Evolutionary conservation across 2,329 filamentous ascomycete genomes (phyloP).

Genomic region (Phyllosticta ampelicida): DNA sequence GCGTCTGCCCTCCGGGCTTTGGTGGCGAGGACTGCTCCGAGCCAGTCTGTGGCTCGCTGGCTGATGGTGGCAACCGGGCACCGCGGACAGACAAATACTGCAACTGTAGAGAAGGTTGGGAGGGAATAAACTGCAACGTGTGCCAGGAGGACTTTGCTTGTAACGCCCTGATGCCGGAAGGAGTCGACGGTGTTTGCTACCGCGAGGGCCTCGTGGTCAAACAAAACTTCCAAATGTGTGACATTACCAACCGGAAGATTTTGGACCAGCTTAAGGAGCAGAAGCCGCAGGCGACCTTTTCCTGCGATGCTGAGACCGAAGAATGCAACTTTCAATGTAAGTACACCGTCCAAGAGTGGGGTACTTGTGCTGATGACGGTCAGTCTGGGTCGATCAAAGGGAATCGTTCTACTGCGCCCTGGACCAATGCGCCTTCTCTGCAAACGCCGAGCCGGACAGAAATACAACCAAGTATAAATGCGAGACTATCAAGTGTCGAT

Average conservation of each 20-base stretch:
- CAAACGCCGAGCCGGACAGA: constrained; percentile 54
- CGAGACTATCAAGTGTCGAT: constrained; percentile 73
- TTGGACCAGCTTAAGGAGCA: constrained; percentile 72
- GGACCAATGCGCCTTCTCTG: constrained; percentile 64
- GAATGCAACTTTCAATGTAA: constrained; percentile 92
- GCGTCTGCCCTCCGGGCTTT: constrained; percentile 82
- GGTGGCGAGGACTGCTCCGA: constrained; percentile 87
- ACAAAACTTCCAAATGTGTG: constrained; percentile 95
- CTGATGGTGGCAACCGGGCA: constrained; percentile 67
- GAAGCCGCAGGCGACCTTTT: constrained; percentile 89
- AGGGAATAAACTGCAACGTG: constrained; percentile 93
- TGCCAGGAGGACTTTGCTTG: constrained; percentile 78
- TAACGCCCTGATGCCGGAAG: constrained; percentile 74
- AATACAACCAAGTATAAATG: constrained; percentile 84
- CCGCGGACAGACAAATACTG: constrained; percentile 59
- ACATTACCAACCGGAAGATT: constrained; percentile 94
- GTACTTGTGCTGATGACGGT: constrained; percentile 13
- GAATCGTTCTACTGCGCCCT: constrained; percentile 97
- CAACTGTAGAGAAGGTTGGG: constrained; percentile 86
- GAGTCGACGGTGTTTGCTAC: constrained; percentile 80
- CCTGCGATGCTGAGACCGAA: constrained; percentile 62
- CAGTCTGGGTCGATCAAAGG: constrained; percentile 86
- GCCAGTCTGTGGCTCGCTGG: constrained; percentile 82
- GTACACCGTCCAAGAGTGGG: constrained; percentile 20
- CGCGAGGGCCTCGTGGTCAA: constrained; percentile 82